These are phyloP conservation scores for Lindgomyces ingoldianus DNA, from an alignment of 495 filamentous ascomycete species.

Conservation along the genomic window DNA sequence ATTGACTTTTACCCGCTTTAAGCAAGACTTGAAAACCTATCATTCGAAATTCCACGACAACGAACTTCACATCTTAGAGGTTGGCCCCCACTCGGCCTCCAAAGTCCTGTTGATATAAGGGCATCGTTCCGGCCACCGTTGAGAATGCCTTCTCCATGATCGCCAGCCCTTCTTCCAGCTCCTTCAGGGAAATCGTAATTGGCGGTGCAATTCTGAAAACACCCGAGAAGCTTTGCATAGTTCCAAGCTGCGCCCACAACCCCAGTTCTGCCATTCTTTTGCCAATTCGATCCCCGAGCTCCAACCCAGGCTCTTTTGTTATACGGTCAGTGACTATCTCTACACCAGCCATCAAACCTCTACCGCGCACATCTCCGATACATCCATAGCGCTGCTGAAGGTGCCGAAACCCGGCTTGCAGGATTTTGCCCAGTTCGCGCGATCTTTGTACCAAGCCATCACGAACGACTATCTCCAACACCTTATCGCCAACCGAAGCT, in stretches of 20 bases:
- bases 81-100: too few relatives aligned
- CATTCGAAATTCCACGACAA: too few relatives aligned
- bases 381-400: slow-evolving; percentile 54
- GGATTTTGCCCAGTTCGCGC: slow-evolving; percentile 45
- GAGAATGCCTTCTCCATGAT: slow-evolving; percentile 53
- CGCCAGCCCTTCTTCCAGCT: slow-evolving; percentile 52
- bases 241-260: slow-evolving; percentile 56
- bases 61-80: too few relatives aligned
- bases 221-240: slow-evolving; percentile 54
- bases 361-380: slow-evolving; percentile 59
- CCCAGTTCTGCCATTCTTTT: slow-evolving; percentile 52
- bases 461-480: slow-evolving; percentile 57
- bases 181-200: slow-evolving; percentile 54
- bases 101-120: too few relatives aligned
- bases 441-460: slow-evolving; percentile 51
- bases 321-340: slow-evolving; percentile 54
- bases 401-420: slow-evolving; percentile 48
- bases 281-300: slow-evolving; percentile 52
- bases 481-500: slow-evolving; percentile 57
- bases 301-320: slow-evolving; percentile 49
- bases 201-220: slow-evolving; percentile 61
- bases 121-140: slow-evolving; percentile 29
- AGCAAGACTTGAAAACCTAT: too few relatives aligned
- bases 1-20: too few relatives aligned
- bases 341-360: slow-evolving; percentile 56